Percentiles rank a stretch among this genome's conserved stretches.
phyloP scores from a whole-genome alignment of 805 yeast genomes.

The Metschnikowia henanensis region DNA sequence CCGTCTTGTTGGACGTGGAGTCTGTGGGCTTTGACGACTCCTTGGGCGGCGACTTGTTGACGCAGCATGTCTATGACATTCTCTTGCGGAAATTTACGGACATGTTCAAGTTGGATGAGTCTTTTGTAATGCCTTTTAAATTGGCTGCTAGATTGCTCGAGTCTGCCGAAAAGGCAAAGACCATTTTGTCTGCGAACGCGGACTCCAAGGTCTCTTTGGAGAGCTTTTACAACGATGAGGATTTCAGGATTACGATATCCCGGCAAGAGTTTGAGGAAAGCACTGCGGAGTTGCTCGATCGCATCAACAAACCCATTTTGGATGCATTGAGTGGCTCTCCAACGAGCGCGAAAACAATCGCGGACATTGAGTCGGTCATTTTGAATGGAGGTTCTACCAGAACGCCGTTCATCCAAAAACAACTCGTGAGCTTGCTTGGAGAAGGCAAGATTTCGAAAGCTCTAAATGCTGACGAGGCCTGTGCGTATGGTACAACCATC shows the following conservation, averaged over 20 bases:
- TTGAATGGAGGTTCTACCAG: conserved; percentile 90
- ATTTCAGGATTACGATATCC: conserved; percentile 64
- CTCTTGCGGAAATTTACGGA: conserved; percentile 59
- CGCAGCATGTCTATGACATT: conserved; percentile 60
- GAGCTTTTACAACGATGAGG: conserved; percentile 68
- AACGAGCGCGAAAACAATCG: conserved; percentile 20
- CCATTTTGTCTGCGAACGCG: conserved; percentile 80
- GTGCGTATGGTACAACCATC: conserved; percentile 85
- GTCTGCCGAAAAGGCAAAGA: conserved; percentile 86
- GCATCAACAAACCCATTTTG: conserved; percentile 55
- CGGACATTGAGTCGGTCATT: conserved; percentile 62
- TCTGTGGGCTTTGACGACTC: conserved; percentile 68
- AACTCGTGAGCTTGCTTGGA: conserved; percentile 53
- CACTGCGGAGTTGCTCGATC: conserved; percentile 42
- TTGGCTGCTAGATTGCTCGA: conserved; percentile 69
- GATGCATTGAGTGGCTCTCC: conserved; percentile 45
- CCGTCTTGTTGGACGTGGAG: conserved; percentile 56
- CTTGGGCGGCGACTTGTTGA: conserved; percentile 77
- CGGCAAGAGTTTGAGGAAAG: conserved; percentile 79
- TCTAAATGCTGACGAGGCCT: conserved; percentile 95
- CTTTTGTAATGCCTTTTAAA: conserved; percentile 50
- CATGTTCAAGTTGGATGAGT: conserved; percentile 36
- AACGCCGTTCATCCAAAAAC: conserved; percentile 81
- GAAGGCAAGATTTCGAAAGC: conserved; percentile 68
- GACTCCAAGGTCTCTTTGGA: conserved; percentile 82